Conservation (phyloP, 129 eudicot genomes). For the Cynara cardunculus region DNA sequence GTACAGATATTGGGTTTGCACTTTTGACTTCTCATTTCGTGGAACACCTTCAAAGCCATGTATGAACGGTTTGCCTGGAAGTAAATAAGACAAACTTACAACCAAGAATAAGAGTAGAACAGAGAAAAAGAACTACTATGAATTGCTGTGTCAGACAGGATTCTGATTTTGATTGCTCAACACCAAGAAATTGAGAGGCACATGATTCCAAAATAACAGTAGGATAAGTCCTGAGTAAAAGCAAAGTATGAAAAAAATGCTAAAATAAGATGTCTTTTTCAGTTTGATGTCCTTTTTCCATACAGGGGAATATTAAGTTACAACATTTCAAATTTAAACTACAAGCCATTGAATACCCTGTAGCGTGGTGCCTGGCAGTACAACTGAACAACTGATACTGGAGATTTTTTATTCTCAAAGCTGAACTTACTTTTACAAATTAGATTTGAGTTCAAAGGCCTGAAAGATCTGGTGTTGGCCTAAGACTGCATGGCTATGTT, state of each 20-base stretch:
- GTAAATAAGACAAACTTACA: neutral
- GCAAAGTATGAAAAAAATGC: neutral
- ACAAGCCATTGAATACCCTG: too few relatives aligned
- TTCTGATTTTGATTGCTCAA: neutral
- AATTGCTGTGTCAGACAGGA: neutral
- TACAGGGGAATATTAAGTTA: too few relatives aligned
- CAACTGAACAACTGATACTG: too few relatives aligned
- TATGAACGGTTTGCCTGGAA: constrained; percentile 73
- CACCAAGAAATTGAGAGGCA: neutral
- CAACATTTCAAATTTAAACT: too few relatives aligned
- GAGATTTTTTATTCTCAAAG: too few relatives aligned
- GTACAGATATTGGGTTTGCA: constrained; percentile 90
- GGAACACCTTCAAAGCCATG: constrained; percentile 82
- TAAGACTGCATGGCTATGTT: too few relatives aligned
- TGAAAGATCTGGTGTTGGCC: too few relatives aligned
- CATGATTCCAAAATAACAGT: neutral
- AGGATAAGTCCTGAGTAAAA: neutral
- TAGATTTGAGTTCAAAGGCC: too few relatives aligned
- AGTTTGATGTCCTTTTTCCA: neutral
- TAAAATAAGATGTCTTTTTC: neutral
- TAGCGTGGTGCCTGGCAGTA: too few relatives aligned
- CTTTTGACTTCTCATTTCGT: constrained; percentile 64
- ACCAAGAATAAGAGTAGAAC: neutral
- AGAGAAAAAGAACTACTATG: neutral
- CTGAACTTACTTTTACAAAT: too few relatives aligned